These are phyloP conservation scores for Rhizopus delemar DNA, from an alignment of 371 early-diverging fungal species.

Conservation along the genomic window DNA sequence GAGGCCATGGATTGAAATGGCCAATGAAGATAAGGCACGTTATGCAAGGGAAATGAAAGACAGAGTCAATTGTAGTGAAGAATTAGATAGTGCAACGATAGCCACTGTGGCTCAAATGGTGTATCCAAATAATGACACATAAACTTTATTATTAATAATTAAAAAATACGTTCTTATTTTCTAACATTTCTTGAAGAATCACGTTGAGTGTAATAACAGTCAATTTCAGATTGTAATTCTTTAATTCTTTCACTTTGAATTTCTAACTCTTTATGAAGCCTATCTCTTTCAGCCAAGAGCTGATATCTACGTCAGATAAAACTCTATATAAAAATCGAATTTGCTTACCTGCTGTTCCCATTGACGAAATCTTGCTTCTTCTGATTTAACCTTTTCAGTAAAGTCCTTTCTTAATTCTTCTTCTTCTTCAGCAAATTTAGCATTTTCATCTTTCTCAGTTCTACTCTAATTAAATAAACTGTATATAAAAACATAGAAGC, in stretches of 20 bases:
- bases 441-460: slow-evolving; percentile 73
- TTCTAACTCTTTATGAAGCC: slow-evolving; percentile 95
- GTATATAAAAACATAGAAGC: background rate
- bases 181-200: slow-evolving; percentile 36
- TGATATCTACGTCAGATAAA: slow-evolving; percentile 20
- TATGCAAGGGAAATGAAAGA: slow-evolving; percentile 71
- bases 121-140: slow-evolving; percentile 3
- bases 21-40: slow-evolving; percentile 70
- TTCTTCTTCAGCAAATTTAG: slow-evolving; percentile 89
- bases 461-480: background rate
- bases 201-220: slow-evolving; percentile 46
- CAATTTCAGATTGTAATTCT: slow-evolving; percentile 83
- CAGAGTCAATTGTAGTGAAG: slow-evolving; percentile 9
- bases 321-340: background rate
- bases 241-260: slow-evolving; percentile 87
- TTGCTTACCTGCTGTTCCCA: slow-evolving; percentile 90
- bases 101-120: slow-evolving; percentile 35
- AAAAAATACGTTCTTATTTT: slow-evolving; percentile 27
- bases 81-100: slow-evolving; percentile 24
- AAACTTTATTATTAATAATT: background rate
- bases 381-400: slow-evolving; percentile 92
- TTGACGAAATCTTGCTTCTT: slow-evolving; percentile 93
- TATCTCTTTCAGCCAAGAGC: slow-evolving; percentile 93
- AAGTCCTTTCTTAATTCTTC: slow-evolving; percentile 89
- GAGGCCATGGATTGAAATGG: slow-evolving; percentile 62